Evolutionary conservation across 768 basidiomycete genomes (phyloP), one percentile per base, ranked within the genome.

Genomic region (Flagelloscypha sp.): DNA sequence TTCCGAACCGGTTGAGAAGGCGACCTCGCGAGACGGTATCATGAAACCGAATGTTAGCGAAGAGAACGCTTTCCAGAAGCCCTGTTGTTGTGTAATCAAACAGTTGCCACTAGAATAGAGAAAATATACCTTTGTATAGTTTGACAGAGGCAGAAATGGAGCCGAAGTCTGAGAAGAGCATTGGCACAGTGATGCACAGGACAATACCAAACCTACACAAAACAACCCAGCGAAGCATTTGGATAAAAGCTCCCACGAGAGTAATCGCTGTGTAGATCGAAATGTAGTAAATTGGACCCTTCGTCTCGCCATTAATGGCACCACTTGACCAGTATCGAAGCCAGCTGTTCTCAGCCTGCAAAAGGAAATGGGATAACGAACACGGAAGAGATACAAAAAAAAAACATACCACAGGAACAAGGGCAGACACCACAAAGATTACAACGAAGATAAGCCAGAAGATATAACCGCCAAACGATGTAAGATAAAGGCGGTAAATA

Each of bases 1-100:
- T 93, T 27, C 90, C 89, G 43, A 85, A 84, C 30, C 88, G 66
- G 46, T 92, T 88, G 24, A 92, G 57, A 7, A 86, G 61, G 2
- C 89, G 76, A 5, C 92, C 92, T 24, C 87, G 75, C 33, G 82
- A 86, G 2, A 87, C 74, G 0, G 90, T 95, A 49, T 95, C 92
- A 47, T 94, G 92, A 67, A 95, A 94, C 27, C 90, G 76, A 38
- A 94, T 79, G 30, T 87, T 76, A 6, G 90, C 86, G 48, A 92
- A 92, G 1, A 95, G 62, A 3, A 94, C 79, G 1, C 78, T 56
- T 49, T 93, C 83, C 18, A 93, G 61, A 24, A 93, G 66, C 23
- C 65, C 74, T 70, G 27, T 3, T 11, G 21, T n/a, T n/a, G 19
- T 1, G 13, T 13, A 29, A n/a, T n/a, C n/a, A n/a, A n/a, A n/a